Evolutionary conservation across 495 filamentous ascomycete species (phyloP), one percentile per base, ranked within the genome.

Genomic region (Hyaloscypha finlandica): DNA sequence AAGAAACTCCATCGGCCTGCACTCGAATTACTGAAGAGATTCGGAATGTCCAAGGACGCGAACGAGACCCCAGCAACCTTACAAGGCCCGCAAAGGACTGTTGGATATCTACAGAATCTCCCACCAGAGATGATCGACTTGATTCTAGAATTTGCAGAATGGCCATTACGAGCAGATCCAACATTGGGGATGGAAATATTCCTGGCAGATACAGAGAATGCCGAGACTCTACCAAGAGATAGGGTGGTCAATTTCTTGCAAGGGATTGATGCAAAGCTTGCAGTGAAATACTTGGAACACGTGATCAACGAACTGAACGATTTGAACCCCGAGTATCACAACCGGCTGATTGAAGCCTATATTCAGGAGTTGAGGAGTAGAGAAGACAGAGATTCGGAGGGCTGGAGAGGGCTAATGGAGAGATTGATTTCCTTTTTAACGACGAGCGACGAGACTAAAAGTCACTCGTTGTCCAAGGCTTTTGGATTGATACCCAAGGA

Each of bases 151-250:
- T 97, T 96, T 70, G 89, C 88, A 0, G 88, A 91, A 69, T 98
- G 95, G 95, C 93, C 95, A 0, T 71, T 98, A 29, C 79, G 82
- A 56, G 83, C 81, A 31, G 84, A 95, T 68, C 85, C 91, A 3
- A 83, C 88, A 2, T 75, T 93, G n/a, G 93, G 89, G 19, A 97
- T 99, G 94, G 93, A 97, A 65, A 82, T 98, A 5, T 99, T 99
- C 78, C 74, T 97, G 1, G 90, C 92, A 8, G 96, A 99, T 74
- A 93, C 92, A 16, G 93, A 97, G 72, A 97, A 97, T 74, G 94
- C 95, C 2, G 94, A 98, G 79, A 94, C 89, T 0, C 74, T 98
- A 6, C 92, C 94, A 8, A 83, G 95, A 57, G 81, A 90, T 29
- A 84, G 75, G 65, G 93, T 98, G 0, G 77, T 96, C 30, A 77